Evolutionary conservation across 83 land plant genomes (phyloP), one percentile per base, ranked within the genome.

Genomic region (Picea abies): DNA sequence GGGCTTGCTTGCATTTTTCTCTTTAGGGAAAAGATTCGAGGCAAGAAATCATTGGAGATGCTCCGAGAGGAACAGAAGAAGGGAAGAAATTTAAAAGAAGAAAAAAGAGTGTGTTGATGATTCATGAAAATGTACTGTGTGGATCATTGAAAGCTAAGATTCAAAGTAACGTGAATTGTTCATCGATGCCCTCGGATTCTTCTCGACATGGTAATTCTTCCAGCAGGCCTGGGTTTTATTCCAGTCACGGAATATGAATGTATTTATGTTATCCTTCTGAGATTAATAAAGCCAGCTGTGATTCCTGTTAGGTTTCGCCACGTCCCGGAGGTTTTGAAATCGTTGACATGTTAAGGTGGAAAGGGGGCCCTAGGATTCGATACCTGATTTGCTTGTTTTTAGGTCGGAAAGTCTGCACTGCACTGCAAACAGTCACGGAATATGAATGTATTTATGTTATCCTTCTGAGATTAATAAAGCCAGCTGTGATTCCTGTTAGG

Each of bases 401-500:
- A 20, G 7, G 47, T 44, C 9, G 56, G 76, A 41, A 72, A n/a
- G 19, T 72, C 20, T 72, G 19, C 4, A 47, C 12, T 39, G 10
- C n/a, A 47, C 52, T 47, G 10, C 52, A 9, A 8, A 47, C 68
- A 65, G 68, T 65, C 22, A n/a, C 68, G 68, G 26, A 65, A n/a
- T 25, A 25, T 25, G 68, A 6, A n/a, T 25, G 68, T 6, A 65
- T 65, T 65, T 5, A n/a, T 65, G 26, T 65, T 25, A 20, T 2
- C 68, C 26, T 9, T 65, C 68, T 65, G 68, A 52, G 14, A 0
- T 2, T 2, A 52, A 15, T 11, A 52, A 52, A 52, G 58, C 58
- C 58, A 52, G 58, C 58, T 25, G 68, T 25, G 68, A 65, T 65
- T 65, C 68, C n/a, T 65, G 68, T 23, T n/a, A 65, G 68, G 68